These are phyloP conservation scores for Aureobasidium sp. DNA, from an alignment of 2,329 filamentous ascomycete species.

Conservation along the genomic window DNA sequence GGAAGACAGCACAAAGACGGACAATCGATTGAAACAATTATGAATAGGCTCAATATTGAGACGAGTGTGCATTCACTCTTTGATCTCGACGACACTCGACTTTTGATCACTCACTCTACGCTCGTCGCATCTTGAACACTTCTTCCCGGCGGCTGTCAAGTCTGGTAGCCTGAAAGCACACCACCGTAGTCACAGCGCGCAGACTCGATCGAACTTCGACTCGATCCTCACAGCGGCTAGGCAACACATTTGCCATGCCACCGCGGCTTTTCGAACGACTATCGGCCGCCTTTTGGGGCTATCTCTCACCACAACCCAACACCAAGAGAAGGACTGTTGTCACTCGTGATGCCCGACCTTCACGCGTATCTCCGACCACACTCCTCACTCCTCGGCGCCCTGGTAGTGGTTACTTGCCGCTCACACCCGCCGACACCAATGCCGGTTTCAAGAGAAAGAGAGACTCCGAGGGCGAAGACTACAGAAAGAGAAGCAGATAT, in stretches of 20 bases:
- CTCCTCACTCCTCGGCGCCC: not conserved
- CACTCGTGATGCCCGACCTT: not conserved
- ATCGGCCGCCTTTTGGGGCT: conserved; percentile 32
- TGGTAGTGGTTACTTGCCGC: not conserved
- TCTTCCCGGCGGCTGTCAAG: not conserved
- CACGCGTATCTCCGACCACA: not conserved
- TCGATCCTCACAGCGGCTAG: too few relatives aligned
- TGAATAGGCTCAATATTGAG: not conserved
- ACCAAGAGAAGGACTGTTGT: not conserved
- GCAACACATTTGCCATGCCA: not conserved
- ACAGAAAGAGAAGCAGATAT: not conserved
- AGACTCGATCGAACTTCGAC: not conserved
- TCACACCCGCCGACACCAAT: not conserved
- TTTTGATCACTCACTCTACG: too few relatives aligned
- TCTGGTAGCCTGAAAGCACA: not conserved
- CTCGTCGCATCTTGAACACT: not conserved
- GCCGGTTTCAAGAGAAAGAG: not conserved
- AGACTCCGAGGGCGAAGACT: not conserved
- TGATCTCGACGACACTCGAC: not conserved
- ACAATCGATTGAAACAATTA: not conserved
- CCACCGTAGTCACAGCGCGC: not conserved
- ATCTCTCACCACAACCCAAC: conserved; percentile 29
- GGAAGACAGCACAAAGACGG: not conserved
- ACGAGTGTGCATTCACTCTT: not conserved
- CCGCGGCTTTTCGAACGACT: conserved; percentile 20